Evolutionary conservation across 2,329 filamentous ascomycete genomes (phyloP).

Genomic region (Xylaria sp.): DNA sequence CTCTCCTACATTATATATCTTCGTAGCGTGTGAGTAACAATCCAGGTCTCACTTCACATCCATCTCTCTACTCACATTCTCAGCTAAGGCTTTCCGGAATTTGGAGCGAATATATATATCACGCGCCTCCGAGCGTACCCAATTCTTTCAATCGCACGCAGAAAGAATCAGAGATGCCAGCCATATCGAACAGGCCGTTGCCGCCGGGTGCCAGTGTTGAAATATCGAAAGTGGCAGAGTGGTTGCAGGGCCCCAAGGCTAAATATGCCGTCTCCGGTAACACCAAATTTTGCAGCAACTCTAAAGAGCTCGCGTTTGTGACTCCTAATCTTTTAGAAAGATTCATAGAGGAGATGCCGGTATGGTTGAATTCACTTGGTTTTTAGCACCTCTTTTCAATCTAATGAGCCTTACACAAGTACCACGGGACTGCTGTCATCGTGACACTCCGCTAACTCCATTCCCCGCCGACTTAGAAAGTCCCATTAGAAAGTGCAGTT

Average conservation of each 20-base stretch:
- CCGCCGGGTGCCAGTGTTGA: neutral
- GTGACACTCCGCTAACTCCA: neutral
- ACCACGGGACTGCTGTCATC: neutral
- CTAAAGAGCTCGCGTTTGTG: neutral
- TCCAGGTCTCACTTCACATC: neutral
- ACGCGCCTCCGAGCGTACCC: neutral
- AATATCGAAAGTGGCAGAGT: neutral
- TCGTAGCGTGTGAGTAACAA: neutral
- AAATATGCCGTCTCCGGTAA: neutral
- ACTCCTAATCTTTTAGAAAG: neutral
- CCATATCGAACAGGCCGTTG: neutral
- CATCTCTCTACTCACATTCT: neutral
- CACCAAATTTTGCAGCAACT: neutral
- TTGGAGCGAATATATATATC: neutral
- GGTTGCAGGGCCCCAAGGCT: neutral
- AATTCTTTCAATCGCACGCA: neutral
- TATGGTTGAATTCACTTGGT: neutral
- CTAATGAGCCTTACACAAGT: too few species aligned
- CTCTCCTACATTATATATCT: neutral
- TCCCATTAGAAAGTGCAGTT: neutral
- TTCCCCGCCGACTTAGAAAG: conserved; percentile 3
- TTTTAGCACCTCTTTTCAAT: neutral
- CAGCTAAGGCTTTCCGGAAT: neutral
- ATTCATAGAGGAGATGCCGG: neutral
- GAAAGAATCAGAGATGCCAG: neutral